phyloP scores from a whole-genome alignment of 345 rosid genomes.

The Citrus inodora region DNA sequence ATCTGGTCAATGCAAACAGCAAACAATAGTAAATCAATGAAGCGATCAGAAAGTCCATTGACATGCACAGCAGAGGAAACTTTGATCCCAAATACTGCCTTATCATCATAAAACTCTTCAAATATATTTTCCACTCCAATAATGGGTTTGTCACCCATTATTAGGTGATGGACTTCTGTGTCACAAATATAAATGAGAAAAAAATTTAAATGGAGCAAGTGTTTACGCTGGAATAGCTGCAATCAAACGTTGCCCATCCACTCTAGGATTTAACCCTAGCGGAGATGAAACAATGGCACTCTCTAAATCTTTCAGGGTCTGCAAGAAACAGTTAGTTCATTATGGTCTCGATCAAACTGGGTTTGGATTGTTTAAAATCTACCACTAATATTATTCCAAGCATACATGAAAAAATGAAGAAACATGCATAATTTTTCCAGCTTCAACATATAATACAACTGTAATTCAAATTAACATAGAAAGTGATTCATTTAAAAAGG shows the following conservation, averaged over 20 bases:
- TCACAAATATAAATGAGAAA: neutral
- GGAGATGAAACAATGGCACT: conserved; percentile 86
- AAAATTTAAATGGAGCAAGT: neutral
- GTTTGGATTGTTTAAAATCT: neutral
- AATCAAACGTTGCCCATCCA: conserved; percentile 75
- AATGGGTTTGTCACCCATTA: neutral
- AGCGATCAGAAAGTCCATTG: conserved; percentile 1
- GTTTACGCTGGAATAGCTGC: conserved; percentile 85
- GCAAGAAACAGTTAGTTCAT: conserved; percentile 20
- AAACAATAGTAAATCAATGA: conserved; percentile 10
- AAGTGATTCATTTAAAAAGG: neutral
- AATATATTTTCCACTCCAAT: neutral
- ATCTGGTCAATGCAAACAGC: conserved; percentile 41
- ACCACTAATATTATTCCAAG: neutral
- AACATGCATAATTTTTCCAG: neutral
- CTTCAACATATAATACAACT: neutral
- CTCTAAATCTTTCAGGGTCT: conserved; percentile 80
- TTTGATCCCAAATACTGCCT: neutral
- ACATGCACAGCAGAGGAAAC: neutral
- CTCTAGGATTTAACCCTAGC: conserved; percentile 79
- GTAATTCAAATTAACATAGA: neutral
- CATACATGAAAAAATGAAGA: neutral
- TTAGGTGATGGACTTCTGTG: neutral
- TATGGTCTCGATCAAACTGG: neutral
- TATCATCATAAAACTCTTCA: neutral